A percentile compares a stretch with the other conserved stretches of the same genome.
These are phyloP conservation scores for Ephemerocybe angulata DNA, from an alignment of 768 basidiomycete genomes.

Conservation along the genomic window DNA sequence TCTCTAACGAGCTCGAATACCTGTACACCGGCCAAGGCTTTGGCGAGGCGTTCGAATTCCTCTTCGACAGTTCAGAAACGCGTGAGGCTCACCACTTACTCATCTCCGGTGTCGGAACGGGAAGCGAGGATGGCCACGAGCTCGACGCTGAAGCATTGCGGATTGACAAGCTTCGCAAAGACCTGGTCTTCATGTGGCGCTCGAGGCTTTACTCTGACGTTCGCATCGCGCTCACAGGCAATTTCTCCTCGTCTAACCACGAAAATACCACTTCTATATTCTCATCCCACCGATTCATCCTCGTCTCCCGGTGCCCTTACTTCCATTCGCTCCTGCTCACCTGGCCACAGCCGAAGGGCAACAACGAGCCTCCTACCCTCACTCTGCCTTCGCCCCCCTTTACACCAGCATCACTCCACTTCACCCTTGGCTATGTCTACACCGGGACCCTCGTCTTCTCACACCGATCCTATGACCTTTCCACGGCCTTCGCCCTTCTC, in stretches of 20 bases:
- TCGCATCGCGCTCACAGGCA: slow-evolving; percentile 71
- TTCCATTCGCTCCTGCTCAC: slow-evolving; percentile 78
- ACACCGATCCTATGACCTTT: slow-evolving; percentile 88
- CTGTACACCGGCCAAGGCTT: slow-evolving; percentile 91
- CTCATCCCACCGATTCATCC: slow-evolving; percentile 89
- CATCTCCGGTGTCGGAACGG: slow-evolving; percentile 35
- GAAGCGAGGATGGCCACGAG: slow-evolving; percentile 11
- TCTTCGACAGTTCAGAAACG: slow-evolving; percentile 62
- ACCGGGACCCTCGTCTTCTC: slow-evolving; percentile 93
- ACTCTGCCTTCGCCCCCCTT: slow-evolving; percentile 89
- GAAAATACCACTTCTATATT: slow-evolving; percentile 80
- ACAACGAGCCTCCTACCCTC: slow-evolving; percentile 51
- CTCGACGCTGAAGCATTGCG: slow-evolving; percentile 46
- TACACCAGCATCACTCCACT: slow-evolving; percentile 90
- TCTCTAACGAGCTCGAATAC: slow-evolving; percentile 89
- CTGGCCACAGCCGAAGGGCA: slow-evolving; percentile 35
- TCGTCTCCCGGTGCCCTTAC: slow-evolving; percentile 85
- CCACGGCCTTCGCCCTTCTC: slow-evolving; percentile 87
- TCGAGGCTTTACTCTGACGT: slow-evolving; percentile 92
- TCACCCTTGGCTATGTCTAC: slow-evolving; percentile 92
- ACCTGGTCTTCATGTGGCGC: slow-evolving; percentile 96
- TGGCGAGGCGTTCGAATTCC: slow-evolving; percentile 83
- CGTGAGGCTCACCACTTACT: slow-evolving; percentile 14
- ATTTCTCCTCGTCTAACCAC: slow-evolving; percentile 53
- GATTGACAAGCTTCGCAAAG: slow-evolving; percentile 85